Base-by-base conservation (phyloP, 75 land plant species). In the Picea glauca region DNA sequence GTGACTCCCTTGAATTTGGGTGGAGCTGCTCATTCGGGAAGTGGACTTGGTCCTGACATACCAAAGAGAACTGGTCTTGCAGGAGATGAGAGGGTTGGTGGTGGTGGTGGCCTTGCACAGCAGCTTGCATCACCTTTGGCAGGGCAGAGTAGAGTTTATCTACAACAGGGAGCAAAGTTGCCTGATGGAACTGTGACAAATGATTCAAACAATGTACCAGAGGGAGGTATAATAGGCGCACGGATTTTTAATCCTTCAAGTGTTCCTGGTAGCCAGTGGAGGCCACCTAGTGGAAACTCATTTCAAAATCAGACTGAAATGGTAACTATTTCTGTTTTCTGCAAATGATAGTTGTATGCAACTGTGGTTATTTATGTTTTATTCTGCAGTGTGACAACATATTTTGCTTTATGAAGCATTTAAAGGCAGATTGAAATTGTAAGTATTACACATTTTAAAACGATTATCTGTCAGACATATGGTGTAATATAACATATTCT, bases 231-330 rank as follows among this genome's bases (percentile, higher is more conserved):
- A 18, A 63, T 82, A 14, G 87, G 88, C 58, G 85, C 87, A 32
- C 80, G 90, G 65, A 82, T 84, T 46, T 87, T 90, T 20, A 66
- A 86, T 58, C 70, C 93, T 61, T 81, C 98, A 63, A 75, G 66
- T 26, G 91, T 86, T 70, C 21, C 91, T 86, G 94, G 96, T 32
- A 85, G 90, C 43, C 96, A 93, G 60, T 96, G 99, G 99, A 94
- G 99, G 62, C 91, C 94, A 57, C 92, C 81, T 59, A 80, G 79
- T 85, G 90, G 91, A 83, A 81, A 67, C 78, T 77, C 98, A 14
- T 90, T 94, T 75, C 94, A 84, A 75, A 87, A 77, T 62, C 89
- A 83, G 63, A 81, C 83, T 74, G 99, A 96, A 83, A 78, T 77
- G 85, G 99, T 96, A 85, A 67, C 87, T 31, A 67, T 26, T 59